phyloP scores from a whole-genome alignment of 1,284 basidiomycete genomes.

The Ustilago crameri region DNA sequence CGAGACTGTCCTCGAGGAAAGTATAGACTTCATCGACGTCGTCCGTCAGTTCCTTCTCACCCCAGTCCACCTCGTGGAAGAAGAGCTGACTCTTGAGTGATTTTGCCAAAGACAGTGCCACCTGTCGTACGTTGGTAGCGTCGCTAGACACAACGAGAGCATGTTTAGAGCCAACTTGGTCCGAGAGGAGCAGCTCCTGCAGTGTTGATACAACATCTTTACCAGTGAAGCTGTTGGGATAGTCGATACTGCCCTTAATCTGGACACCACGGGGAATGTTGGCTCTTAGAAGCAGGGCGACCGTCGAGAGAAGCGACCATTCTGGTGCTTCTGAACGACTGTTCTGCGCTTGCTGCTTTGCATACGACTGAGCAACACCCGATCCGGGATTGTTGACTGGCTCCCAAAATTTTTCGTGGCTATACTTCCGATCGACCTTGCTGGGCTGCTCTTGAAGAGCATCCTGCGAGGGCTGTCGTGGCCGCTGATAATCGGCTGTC shows the following conservation, averaged over 20 bases:
- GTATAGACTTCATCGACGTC: slow-evolving; percentile 94
- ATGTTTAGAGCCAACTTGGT: slow-evolving; percentile 70
- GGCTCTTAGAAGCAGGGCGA: slow-evolving; percentile 86
- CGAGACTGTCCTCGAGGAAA: slow-evolving; percentile 81
- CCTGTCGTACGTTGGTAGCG: slow-evolving; percentile 71
- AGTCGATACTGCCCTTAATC: slow-evolving; percentile 71
- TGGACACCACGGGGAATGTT: slow-evolving; percentile 85
- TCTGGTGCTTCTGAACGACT: slow-evolving; percentile 70
- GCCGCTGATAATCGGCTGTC: slow-evolving; percentile 1
- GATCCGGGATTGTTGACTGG: slow-evolving; percentile 27
- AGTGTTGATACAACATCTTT: slow-evolving; percentile 62
- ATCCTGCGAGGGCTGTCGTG: slow-evolving; percentile 9
- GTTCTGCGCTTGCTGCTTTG: slow-evolving; percentile 1
- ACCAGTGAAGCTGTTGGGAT: slow-evolving; percentile 65
- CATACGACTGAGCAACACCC: not conserved
- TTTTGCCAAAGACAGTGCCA: slow-evolving; percentile 85
- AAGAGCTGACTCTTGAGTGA: slow-evolving; percentile 90
- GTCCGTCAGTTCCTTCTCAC: slow-evolving; percentile 82
- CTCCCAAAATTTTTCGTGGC: slow-evolving; percentile 37
- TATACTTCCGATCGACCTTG: slow-evolving; percentile 15
- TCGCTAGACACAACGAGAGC: slow-evolving; percentile 20
- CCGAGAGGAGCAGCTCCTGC: slow-evolving; percentile 39
- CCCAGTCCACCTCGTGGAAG: slow-evolving; percentile 98
- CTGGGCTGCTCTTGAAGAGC: slow-evolving; percentile 17
- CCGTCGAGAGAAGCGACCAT: slow-evolving; percentile 84